A percentile compares a stretch with the other conserved stretches of the same genome.
Conservation (phyloP, 1,284 basidiomycete species). For the Tilletia indica region DNA sequence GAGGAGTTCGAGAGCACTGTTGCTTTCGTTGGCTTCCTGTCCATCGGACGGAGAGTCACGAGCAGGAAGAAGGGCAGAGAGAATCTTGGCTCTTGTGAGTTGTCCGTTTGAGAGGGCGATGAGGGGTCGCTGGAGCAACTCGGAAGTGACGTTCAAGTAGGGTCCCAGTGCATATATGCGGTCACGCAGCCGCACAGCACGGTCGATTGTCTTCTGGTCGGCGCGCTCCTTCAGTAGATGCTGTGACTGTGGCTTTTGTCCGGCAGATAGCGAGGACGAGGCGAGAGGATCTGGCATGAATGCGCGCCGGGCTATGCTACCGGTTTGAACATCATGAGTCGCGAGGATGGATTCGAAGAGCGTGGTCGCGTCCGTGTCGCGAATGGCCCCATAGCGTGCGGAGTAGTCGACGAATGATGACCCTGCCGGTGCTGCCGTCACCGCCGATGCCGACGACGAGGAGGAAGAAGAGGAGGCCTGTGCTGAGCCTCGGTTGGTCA, state of each 20-base stretch:
- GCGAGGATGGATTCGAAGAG: conserved; percentile 50
- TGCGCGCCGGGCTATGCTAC: conserved; percentile 33
- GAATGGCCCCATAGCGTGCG: conserved; percentile 50
- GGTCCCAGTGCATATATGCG: conserved; percentile 36
- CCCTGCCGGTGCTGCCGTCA: neutral
- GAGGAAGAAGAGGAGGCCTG: neutral
- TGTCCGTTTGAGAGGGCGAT: conserved; percentile 84
- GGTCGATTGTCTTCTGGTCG: neutral
- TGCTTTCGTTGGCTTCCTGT: conserved; percentile 59
- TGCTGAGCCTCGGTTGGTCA: neutral
- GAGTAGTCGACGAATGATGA: conserved; percentile 48
- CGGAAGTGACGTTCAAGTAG: conserved; percentile 32
- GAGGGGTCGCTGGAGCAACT: conserved; percentile 40
- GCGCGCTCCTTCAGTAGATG: neutral
- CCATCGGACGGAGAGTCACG: conserved; percentile 13
- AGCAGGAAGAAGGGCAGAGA: conserved; percentile 71
- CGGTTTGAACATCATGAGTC: conserved; percentile 36
- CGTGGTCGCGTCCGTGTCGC: conserved; percentile 45
- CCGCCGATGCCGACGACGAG: neutral
- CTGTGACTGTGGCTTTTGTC: neutral
- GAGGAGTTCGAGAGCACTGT: conserved; percentile 59
- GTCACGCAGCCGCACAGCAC: conserved; percentile 25
- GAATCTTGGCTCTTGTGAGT: conserved; percentile 79
- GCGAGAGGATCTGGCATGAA: conserved; percentile 46
- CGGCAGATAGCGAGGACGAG: neutral